Conservation (phyloP, 805 yeast species). For the Cyberlindnera mycetangii region DNA sequence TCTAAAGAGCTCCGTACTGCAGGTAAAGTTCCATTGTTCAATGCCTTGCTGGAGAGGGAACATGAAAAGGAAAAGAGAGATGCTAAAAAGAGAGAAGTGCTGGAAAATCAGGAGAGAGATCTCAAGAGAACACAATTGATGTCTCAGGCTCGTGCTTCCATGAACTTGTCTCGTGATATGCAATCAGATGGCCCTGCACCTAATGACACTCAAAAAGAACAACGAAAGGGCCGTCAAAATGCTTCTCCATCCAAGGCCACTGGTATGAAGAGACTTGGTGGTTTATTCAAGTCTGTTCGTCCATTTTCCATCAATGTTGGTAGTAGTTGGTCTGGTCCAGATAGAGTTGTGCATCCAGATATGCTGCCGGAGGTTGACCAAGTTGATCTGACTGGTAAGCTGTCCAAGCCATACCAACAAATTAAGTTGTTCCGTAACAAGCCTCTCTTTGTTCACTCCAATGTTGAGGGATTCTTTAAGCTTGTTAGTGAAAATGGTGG, state of each 20-base stretch:
- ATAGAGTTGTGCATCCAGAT: constrained; percentile 43
- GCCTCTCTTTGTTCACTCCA: constrained; percentile 35
- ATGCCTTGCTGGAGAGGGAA: constrained; percentile 45
- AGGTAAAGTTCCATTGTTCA: constrained; percentile 42
- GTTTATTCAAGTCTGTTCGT: constrained; percentile 53
- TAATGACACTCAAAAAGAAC: constrained; percentile 14
- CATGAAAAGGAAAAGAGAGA: constrained; percentile 53
- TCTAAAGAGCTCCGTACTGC: constrained; percentile 35
- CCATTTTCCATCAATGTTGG: constrained; percentile 56
- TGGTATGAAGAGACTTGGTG: constrained; percentile 48
- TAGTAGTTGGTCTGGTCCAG: constrained; percentile 38
- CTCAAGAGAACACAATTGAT: constrained; percentile 30
- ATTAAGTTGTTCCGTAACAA: constrained; percentile 43
- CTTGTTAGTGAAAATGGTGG: constrained; percentile 40
- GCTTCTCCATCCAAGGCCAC: constrained; percentile 23
- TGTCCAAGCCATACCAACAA: constrained; percentile 46
- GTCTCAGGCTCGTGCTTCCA: constrained; percentile 29
- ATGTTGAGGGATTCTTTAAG: constrained; percentile 41
- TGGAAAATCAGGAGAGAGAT: constrained; percentile 37
- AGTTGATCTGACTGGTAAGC: constrained; percentile 35
- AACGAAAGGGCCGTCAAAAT: constrained; percentile 20
- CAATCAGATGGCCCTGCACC: constrained; percentile 8
- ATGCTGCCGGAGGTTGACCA: constrained; percentile 58
- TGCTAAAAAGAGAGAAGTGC: constrained; percentile 38
- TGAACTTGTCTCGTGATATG: constrained; percentile 13